A percentile compares a stretch with the other conserved stretches of the same genome.
Conservation (phyloP, 192 early-diverging fungal species). For the Entomortierella parvispora region DNA sequence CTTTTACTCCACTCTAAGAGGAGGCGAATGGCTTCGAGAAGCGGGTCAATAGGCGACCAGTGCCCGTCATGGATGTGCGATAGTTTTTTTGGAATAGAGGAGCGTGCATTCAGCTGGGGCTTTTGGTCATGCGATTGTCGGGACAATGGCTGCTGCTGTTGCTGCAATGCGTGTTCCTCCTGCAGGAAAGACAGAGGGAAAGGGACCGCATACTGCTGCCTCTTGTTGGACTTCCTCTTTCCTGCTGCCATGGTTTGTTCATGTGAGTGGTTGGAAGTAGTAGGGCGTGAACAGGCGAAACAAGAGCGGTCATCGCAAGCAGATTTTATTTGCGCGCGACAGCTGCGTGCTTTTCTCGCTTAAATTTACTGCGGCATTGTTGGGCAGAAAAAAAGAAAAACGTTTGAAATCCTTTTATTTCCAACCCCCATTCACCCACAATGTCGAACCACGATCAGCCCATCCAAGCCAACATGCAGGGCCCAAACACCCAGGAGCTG, state of each 20-base stretch:
- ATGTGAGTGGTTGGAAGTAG: too few species aligned
- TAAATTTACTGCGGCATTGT: too few species aligned
- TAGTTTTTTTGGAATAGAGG: background rate
- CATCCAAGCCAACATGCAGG: background rate
- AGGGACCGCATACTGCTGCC: constrained; percentile 19
- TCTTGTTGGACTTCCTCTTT: constrained; percentile 20
- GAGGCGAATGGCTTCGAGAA: background rate
- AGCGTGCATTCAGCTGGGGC: too few species aligned
- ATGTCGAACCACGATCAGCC: background rate
- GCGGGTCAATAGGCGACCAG: constrained; percentile 9
- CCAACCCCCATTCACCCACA: background rate
- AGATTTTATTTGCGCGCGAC: background rate
- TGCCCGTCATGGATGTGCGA: background rate
- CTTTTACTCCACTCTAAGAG: background rate
- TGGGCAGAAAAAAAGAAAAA: background rate
- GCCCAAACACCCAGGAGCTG: too few species aligned
- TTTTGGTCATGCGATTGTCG: background rate
- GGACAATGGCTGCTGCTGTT: background rate
- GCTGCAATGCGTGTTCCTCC: background rate
- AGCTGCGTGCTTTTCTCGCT: background rate
- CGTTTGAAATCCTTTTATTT: background rate
- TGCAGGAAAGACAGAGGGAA: constrained; percentile 28
- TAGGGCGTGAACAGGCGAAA: too few species aligned
- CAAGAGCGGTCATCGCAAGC: background rate
- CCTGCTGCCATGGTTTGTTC: background rate